A percentile compares a stretch with the other conserved stretches of the same genome.
phyloP scores from a whole-genome alignment of 441 rosid species.

The Bruguiera hainesii region DNA sequence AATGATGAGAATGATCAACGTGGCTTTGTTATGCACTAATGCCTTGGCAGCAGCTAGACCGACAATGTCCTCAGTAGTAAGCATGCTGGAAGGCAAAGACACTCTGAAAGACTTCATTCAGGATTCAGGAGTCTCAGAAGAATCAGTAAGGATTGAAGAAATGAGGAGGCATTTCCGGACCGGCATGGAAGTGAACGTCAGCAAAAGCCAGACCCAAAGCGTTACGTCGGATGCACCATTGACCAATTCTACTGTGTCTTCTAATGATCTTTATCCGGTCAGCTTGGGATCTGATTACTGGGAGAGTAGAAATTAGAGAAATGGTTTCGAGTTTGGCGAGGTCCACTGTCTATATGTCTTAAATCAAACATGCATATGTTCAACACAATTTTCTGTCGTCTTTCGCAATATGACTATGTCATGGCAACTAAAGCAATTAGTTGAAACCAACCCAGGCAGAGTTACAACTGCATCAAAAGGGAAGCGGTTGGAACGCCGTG shows the following conservation, averaged over 20 bases:
- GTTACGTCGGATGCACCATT: constrained; percentile 17
- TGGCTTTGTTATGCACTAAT: constrained; percentile 54
- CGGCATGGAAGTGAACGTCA: background rate
- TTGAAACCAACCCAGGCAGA: too few species aligned
- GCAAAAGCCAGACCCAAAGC: constrained; percentile 15
- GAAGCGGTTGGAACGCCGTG: too few species aligned
- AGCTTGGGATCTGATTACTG: constrained; percentile 22
- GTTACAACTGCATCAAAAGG: too few species aligned
- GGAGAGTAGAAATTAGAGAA: constrained; percentile 20
- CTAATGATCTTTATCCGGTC: constrained; percentile 43
- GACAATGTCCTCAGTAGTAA: constrained; percentile 59
- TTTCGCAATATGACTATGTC: too few species aligned
- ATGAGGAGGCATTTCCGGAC: constrained; percentile 36
- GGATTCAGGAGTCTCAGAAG: constrained; percentile 20
- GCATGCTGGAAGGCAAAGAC: constrained; percentile 63
- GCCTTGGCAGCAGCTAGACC: constrained; percentile 49
- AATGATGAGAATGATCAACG: constrained; percentile 45
- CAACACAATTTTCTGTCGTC: too few species aligned
- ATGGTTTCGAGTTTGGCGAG: too few species aligned
- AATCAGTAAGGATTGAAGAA: constrained; percentile 29
- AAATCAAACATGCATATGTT: too few species aligned
- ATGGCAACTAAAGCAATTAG: too few species aligned
- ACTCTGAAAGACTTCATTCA: constrained; percentile 28
- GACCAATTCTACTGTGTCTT: constrained; percentile 34
- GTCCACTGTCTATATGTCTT: background rate